Base-by-base conservation (phyloP, 164 flowering plant species). In the Pachysandra terminalis region DNA sequence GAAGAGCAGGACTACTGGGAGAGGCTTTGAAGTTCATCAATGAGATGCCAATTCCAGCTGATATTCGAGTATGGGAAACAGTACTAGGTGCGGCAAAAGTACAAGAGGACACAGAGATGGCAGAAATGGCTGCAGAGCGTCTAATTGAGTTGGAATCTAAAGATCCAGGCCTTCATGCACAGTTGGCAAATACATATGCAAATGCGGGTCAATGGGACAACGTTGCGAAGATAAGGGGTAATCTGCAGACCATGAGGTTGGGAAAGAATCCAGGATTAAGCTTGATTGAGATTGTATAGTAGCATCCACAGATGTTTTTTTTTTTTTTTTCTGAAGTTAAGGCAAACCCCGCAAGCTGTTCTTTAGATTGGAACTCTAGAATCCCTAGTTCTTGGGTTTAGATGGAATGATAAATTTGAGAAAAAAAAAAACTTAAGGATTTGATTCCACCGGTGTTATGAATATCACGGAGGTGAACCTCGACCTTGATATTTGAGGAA, bases 81-180 rank as follows among this genome's bases (percentile, higher is more conserved):
- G n/a, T 71, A 55, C 64, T 71, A 23, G 69, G 74, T 23, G 68
- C 69, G 51, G 74, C 74, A 59, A 51, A 59, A 57, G 59, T 52
- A 51, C 65, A 19, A 71, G 74, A 59, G 55, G 69, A 65, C 54
- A 59, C 24, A 15, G 27, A 15, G 19, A 37, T 32, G 19, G 68
- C 65, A 23, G 59, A 51, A 58, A 65, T 71, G 19, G 69, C 68
- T 23, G 59, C 53, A 1, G 65, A 71, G 40, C 35, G 21, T 13
- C 69, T 71, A 5, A 26, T 59, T 19, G 59, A 52, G 52, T 52
- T 59, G 5, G 74, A 65, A 40, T 32, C 60, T 71, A 59, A 71
- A 37, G 59, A 65, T 25, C 32, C 63, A 21, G 61, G 65, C 9
- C 52, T 65, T 35, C 51, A 65, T 59, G 54, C 59, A 19, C 69